Percentiles rank a stretch among this genome's conserved stretches.
Evolutionary conservation across 2,329 filamentous ascomycete genomes (phyloP).

Genomic region (Colletotrichum magnum): DNA sequence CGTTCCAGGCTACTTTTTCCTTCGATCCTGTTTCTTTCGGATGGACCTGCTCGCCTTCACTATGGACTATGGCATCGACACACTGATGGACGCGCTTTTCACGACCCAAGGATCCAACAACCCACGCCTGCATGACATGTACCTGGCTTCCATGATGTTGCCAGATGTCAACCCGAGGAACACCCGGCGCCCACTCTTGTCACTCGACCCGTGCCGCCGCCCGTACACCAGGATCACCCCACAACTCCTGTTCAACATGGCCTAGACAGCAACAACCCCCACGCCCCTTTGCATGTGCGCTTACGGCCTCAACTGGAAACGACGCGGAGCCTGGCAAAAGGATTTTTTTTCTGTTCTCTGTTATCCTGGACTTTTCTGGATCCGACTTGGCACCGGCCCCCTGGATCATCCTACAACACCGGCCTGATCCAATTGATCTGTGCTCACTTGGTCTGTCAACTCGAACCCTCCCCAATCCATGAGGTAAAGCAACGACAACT

Average conservation of each 20-base stretch:
- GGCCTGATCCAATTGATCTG: constrained; percentile 34
- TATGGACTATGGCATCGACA: too few species aligned
- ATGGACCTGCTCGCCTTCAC: neutral
- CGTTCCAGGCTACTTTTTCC: constrained; percentile 34
- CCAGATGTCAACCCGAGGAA: neutral
- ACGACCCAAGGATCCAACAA: neutral
- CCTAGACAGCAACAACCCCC: too few species aligned
- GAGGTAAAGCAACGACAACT: constrained; percentile 46
- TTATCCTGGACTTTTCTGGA: constrained; percentile 5
- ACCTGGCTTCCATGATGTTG: neutral
- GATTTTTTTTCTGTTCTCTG: constrained; percentile 16
- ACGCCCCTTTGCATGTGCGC: too few species aligned
- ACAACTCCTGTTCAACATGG: too few species aligned
- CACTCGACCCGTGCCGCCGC: too few species aligned
- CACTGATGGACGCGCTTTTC: neutral
- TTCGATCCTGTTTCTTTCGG: constrained; percentile 16
- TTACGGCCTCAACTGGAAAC: too few species aligned
- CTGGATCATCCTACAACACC: constrained; percentile 1
- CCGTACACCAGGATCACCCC: too few species aligned
- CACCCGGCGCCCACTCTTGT: too few species aligned
- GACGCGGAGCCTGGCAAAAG: neutral
- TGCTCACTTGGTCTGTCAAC: constrained; percentile 54
- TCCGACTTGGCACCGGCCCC: neutral
- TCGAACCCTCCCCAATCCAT: constrained; percentile 39
- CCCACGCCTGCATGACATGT: neutral